Base-by-base conservation (phyloP, 148 eudicot species). In the Rhododendron ovatum region DNA sequence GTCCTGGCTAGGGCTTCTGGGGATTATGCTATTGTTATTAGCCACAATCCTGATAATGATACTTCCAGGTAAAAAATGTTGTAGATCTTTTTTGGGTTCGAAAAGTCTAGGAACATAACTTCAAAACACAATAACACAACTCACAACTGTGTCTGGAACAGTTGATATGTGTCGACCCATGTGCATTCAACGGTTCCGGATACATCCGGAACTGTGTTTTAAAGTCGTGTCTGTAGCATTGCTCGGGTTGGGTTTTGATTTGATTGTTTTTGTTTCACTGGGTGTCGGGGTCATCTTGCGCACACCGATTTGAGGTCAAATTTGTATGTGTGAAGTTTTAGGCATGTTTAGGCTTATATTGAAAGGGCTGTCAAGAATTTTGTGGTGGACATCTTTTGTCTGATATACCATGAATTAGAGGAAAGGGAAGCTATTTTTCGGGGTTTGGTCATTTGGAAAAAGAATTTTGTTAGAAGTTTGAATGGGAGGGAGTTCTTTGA, bases 11-110 rank as follows among this genome's bases (percentile, higher is more conserved):
- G 87, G 80, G 80, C 71, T 48, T 67, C 80, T 4, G 87, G 87
- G n/a, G 87, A 86, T 24, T 86, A 86, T 26, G 87, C 87, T 26
- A 81, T 86, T 53, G 87, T 86, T 71, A 86, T 86, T 43, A 86
- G 87, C 73, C 87, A 86, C 33, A 86, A 86, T 12, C 87, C 84
- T 9, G 87, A 86, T 80, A 67, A 80, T 35, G 87, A 51, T n/a
- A 85, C 87, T n/a, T 57, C 84, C 28, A 85, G 87, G 87, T 85
- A 67, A 57, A 7, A 1, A 15, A 26, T 20, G 43, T 26, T 35
- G 28, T 48, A 2, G 71, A 15, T 5, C 50, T 2, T 0, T 12
- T 59, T 53, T 4, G 7, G 12, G 50, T 47, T 47, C 12, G 12
- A 47, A 47, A 47, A 47, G 50, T 47, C 50, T 47, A 47, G 50